These are phyloP conservation scores for Hymenotorrendiella dingleyae DNA, from an alignment of 2,329 filamentous ascomycete species.

Conservation along the genomic window DNA sequence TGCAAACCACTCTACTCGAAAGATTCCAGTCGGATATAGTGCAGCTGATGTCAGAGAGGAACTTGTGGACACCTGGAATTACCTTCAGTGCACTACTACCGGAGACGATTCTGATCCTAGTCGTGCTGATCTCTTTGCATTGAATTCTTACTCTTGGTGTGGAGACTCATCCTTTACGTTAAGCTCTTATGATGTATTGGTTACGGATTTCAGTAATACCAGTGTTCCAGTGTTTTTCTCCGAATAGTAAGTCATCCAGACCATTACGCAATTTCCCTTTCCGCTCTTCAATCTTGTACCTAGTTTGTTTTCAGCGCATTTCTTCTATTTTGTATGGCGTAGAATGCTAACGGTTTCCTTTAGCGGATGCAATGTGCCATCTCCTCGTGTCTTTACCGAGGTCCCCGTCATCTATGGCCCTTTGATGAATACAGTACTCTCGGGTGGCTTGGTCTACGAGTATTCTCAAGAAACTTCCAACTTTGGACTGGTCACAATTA, in stretches of 20 bases:
- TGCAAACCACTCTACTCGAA: slow-evolving; percentile 60
- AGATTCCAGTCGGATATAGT: slow-evolving; percentile 74
- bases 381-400: slow-evolving; percentile 71
- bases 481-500: slow-evolving; percentile 59
- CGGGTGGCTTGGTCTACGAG: slow-evolving; percentile 77
- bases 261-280: too few relatives aligned
- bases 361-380: slow-evolving; percentile 64
- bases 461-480: slow-evolving; percentile 66
- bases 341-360: background rate
- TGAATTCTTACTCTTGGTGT: slow-evolving; percentile 75
- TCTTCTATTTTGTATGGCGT: background rate
- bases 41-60: slow-evolving; percentile 72
- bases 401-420: slow-evolving; percentile 65
- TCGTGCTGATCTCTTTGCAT: slow-evolving; percentile 67
- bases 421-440: slow-evolving; percentile 63
- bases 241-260: slow-evolving; percentile 51
- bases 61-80: slow-evolving; percentile 69
- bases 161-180: slow-evolving; percentile 56
- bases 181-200: slow-evolving; percentile 58
- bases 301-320: background rate
- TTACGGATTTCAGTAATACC: slow-evolving; percentile 57
- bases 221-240: slow-evolving; percentile 77
- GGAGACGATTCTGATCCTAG: slow-evolving; percentile 53
- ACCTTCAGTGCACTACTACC: slow-evolving; percentile 59
- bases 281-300: background rate